Evolutionary conservation across 139 green algal species (phyloP).

Genomic region (Eudorina sp.): DNA sequence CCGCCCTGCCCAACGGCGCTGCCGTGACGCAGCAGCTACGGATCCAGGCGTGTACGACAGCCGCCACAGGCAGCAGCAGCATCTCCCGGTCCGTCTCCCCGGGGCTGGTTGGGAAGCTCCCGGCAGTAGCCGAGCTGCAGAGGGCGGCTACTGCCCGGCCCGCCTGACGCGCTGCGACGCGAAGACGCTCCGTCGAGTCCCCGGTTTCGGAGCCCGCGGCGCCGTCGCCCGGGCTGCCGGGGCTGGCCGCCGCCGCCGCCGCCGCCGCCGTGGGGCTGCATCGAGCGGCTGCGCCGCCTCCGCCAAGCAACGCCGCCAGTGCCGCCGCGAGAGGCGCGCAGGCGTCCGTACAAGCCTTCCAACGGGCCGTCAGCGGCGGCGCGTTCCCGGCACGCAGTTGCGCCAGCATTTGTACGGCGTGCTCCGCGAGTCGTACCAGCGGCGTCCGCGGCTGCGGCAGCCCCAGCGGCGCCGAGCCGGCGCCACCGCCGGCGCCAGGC

Average conservation of each 20-base stretch:
- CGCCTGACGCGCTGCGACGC: neutral
- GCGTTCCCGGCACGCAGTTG: neutral
- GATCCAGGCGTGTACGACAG: neutral
- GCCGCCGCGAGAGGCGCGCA: slow-evolving; percentile 25
- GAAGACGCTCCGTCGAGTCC: slow-evolving; percentile 13
- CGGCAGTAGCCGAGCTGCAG: neutral
- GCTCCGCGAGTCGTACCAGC: neutral
- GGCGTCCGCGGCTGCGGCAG: slow-evolving; percentile 20
- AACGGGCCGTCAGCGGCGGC: neutral
- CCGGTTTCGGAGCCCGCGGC: neutral
- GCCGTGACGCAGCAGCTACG: neutral
- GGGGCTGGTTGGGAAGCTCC: too few species aligned
- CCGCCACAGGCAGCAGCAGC: neutral
- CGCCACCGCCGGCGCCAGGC: neutral
- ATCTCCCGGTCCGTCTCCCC: neutral
- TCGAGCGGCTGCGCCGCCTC: neutral
- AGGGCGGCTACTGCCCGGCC: neutral
- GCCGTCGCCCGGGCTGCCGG: neutral
- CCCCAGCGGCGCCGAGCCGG: neutral
- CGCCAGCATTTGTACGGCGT: neutral
- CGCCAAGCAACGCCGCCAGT: neutral
- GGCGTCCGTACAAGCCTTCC: neutral
- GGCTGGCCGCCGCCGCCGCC: neutral
- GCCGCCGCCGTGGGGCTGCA: neutral
- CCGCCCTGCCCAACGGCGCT: neutral